Base-by-base conservation (phyloP, 352 stramenopile genomes). In the Phytophthora pseudosyringae region DNA sequence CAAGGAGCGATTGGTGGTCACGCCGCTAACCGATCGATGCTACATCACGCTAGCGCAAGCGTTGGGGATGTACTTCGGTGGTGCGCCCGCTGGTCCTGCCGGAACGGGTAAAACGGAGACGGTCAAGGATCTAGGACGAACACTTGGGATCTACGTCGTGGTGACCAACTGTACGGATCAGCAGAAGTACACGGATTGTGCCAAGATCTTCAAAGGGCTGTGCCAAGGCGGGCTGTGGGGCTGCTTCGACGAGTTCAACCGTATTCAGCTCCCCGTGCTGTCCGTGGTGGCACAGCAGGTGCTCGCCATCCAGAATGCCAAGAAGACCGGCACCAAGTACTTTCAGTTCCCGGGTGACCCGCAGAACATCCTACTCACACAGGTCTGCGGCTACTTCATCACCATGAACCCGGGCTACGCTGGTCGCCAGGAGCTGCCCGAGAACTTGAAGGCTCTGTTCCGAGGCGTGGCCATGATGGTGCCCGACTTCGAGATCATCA, bases 331-430 rank as follows among this genome's bases (percentile, higher is more conserved):
- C 0, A 88, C 91, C 3, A 92, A 97, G 57, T 95, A 93, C 73
- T 99, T 99, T 76, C 95, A 99, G 75, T 99, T 99, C 71, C 97
- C 97, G 0, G 97, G 97, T 32, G 97, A 99, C 63, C 95, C 96
- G 9, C 96, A 98, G 73, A 98, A 99, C 72, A 98, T 99, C 57
- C 63, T 98, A 40, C 79, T 99, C 3, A 96, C 97, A 32, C 95
- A 95, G 11, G 93, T 98, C 9, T 98, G 95, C 54, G 97, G 96
- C 3, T 99, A 98, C 73, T 99, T 99, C 69, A 99, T 99, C 66
- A 99, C 97, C 2, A 99, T 99, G 97, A 99, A 99, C 73, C 97
- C 97, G 4, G 97, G 97, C 48, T 99, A 99, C 67, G 97, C 97
- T 46, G 97, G 97, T 51, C 89, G 97, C 7, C 97, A 99, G 69